A percentile compares a stretch with the other conserved stretches of the same genome.
phyloP scores from a whole-genome alignment of 2,329 filamentous ascomycete genomes.

The Penicillium sp. region DNA sequence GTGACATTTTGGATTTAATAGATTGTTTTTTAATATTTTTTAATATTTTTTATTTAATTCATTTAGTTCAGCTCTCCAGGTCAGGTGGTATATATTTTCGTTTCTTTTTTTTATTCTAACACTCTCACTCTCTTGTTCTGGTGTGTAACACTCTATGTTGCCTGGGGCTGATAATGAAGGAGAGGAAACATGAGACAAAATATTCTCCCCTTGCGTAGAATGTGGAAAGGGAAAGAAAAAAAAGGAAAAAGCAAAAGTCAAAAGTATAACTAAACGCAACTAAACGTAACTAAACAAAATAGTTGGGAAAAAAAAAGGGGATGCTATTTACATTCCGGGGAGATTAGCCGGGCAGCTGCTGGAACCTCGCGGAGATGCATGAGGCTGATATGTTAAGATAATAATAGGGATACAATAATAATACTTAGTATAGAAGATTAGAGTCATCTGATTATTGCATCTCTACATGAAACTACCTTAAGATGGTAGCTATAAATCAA shows the following conservation, averaged over 20 bases:
- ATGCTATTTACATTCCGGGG: slow-evolving; percentile 11
- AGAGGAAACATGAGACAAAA: slow-evolving; percentile 13
- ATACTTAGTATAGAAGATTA: neutral
- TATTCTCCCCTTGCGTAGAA: slow-evolving; percentile 11
- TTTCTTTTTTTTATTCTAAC: slow-evolving; percentile 5
- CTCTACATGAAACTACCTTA: neutral
- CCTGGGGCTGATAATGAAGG: slow-evolving; percentile 17
- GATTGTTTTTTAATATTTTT: neutral
- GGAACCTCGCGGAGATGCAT: slow-evolving; percentile 1
- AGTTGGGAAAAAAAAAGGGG: neutral
- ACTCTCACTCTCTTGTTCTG: slow-evolving; percentile 6
- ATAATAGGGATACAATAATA: neutral
- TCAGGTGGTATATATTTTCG: slow-evolving; percentile 9
- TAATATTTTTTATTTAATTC: neutral
- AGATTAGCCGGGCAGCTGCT: slow-evolving; percentile 14
- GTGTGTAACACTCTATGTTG: slow-evolving; percentile 19
- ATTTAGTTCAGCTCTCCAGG: slow-evolving; percentile 5
- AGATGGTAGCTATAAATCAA: neutral
- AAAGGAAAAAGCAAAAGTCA: neutral
- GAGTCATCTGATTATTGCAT: slow-evolving; percentile 5
- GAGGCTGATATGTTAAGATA: neutral
- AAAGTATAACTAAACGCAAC: neutral
- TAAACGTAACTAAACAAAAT: neutral
- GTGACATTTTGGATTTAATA: neutral
- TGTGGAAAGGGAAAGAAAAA: neutral